These are phyloP conservation scores for Malassezia restricta DNA, from an alignment of 1,284 basidiomycete genomes.

Conservation along the genomic window DNA sequence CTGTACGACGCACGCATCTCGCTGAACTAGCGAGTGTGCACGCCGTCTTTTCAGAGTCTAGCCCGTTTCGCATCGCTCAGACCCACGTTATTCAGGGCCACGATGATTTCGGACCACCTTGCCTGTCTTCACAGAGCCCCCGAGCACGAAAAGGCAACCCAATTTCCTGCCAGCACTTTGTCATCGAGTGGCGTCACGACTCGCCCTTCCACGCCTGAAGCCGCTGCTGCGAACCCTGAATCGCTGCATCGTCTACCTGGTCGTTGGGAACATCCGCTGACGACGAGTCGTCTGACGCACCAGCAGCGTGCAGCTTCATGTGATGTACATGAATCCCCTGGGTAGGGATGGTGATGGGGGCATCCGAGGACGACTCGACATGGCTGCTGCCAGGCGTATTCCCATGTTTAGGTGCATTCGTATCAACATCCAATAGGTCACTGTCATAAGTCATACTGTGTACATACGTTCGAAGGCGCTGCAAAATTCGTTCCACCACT, in stretches of 20 bases:
- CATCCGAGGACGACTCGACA: too few relatives aligned
- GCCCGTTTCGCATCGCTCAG: neutral
- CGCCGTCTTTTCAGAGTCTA: constrained; percentile 17
- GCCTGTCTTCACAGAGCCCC: neutral
- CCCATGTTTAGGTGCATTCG: neutral
- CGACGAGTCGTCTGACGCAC: too few relatives aligned
- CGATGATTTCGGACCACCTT: constrained; percentile 11
- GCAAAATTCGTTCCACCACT: neutral
- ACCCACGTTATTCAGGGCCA: neutral
- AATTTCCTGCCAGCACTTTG: neutral
- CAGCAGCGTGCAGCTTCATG: too few relatives aligned
- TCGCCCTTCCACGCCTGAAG: neutral
- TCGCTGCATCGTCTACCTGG: neutral
- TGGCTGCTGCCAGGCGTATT: too few relatives aligned
- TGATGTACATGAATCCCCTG: too few relatives aligned
- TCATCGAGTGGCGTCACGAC: neutral
- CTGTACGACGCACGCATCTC: constrained; percentile 26
- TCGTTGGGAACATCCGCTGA: neutral
- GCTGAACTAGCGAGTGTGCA: constrained; percentile 31
- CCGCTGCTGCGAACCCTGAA: neutral
- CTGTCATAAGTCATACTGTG: neutral
- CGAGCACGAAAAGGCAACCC: too few relatives aligned
- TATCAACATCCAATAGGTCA: neutral
- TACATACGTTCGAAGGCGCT: neutral
- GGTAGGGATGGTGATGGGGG: too few relatives aligned